phyloP scores from a whole-genome alignment of 345 rosid species.

The Salix caprea region DNA sequence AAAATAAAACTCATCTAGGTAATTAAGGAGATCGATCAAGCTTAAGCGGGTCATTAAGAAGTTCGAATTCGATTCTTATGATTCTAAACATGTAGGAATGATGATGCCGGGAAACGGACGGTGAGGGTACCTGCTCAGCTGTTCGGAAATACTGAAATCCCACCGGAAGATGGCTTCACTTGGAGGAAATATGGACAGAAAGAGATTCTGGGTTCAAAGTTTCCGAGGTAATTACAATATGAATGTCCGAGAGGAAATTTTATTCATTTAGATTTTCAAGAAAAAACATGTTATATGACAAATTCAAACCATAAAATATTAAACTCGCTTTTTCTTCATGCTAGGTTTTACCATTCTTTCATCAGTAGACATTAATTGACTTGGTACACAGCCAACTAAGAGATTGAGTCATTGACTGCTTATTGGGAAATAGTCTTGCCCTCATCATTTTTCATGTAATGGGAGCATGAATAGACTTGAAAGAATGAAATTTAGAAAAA shows the following conservation, averaged over 20 bases:
- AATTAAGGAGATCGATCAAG: too few species aligned
- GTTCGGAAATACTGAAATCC: conserved; percentile 60
- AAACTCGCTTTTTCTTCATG: not conserved
- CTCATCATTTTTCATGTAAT: not conserved
- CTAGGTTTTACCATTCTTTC: not conserved
- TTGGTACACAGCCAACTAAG: not conserved
- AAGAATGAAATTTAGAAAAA: not conserved
- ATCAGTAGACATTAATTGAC: conserved; percentile 16
- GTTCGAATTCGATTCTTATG: not conserved
- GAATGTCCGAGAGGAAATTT: not conserved
- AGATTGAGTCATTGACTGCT: not conserved
- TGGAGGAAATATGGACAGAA: conserved; percentile 95
- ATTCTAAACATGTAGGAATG: conserved; percentile 23
- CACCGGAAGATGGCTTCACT: conserved; percentile 74
- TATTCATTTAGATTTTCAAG: not conserved
- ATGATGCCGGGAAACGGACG: conserved; percentile 32
- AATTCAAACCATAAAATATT: not conserved
- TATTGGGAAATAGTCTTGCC: too few species aligned
- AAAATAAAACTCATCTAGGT: too few species aligned
- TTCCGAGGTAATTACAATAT: conserved; percentile 53
- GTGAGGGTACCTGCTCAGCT: conserved; percentile 48
- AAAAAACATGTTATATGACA: not conserved
- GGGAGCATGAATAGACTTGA: not conserved
- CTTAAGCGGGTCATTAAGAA: not conserved
- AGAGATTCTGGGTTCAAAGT: conserved; percentile 64